Evolutionary conservation across 768 basidiomycete genomes (phyloP).

Genomic region (Termitomyces bulborhizus): DNA sequence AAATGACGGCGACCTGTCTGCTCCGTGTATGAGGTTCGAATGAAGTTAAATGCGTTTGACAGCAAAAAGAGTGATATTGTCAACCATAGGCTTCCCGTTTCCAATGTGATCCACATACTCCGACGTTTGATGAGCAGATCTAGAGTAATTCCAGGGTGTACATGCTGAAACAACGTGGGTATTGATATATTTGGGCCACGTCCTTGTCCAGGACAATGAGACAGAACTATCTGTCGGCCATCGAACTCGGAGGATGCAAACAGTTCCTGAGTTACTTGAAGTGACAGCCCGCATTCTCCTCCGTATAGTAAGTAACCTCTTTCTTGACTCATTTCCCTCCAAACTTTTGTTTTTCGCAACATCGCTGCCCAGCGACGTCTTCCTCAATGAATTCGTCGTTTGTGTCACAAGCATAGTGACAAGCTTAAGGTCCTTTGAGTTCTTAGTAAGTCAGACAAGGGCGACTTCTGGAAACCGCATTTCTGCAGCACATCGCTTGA

Average conservation of each 20-base stretch:
- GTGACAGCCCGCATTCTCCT: background rate
- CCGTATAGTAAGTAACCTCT: slow-evolving; percentile 1
- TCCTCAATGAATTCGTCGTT: background rate
- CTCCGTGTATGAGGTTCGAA: too few species aligned
- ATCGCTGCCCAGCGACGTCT: background rate
- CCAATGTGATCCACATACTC: too few species aligned
- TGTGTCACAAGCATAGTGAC: background rate
- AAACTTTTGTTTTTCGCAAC: slow-evolving; percentile 1
- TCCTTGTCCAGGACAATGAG: background rate
- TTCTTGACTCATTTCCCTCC: background rate
- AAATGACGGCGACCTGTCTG: too few species aligned
- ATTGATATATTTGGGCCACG: background rate
- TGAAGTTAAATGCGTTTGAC: too few species aligned
- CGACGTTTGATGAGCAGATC: background rate
- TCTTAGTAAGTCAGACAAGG: background rate
- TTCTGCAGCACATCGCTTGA: background rate
- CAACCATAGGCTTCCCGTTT: too few species aligned
- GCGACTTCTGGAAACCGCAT: background rate
- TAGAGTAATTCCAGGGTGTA: background rate
- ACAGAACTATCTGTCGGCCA: background rate
- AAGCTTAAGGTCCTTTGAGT: background rate
- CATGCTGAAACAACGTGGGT: background rate
- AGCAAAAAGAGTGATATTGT: too few species aligned
- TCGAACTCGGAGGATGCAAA: background rate
- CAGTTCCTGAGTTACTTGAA: too few species aligned